Evolutionary conservation across 495 filamentous ascomycete genomes (phyloP), one percentile per base, ranked within the genome.

Genomic region (Penicillium arizonense): DNA sequence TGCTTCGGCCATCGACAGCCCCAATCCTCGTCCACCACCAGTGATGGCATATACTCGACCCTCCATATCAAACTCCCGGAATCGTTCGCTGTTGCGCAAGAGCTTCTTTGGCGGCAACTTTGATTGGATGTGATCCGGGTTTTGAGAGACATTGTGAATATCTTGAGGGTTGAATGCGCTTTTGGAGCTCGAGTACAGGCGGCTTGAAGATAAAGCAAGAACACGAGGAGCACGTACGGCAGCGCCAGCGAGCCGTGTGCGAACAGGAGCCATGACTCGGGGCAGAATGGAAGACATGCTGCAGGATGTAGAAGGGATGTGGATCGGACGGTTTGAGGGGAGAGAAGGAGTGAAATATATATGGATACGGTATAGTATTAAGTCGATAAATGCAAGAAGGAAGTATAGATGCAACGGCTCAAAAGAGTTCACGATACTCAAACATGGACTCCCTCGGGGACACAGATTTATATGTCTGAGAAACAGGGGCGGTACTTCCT

Each of bases 1-100:
- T 8, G 83, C 86, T 59, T 88, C 85, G 2, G 83, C 82, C 66
- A 89, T 79, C 4, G 79, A 75, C 6, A 90, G 69, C 8, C 87
- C 86, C 4, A 90, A 67, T 4, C 86, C 84, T 47, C 78, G 68
- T 26, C 77, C 84, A 18, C 83, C 84, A 20, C 84, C 85, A 0
- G 85, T 86, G 33, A 89, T 80, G 38, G 82, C 65, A 46, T 79
- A 82, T 23, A 87, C 82, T 28, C 82, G 75, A 30, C 73, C 79
- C 32, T 74, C 63, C 3, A 88, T 73, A 41, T 82, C 75, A 46
- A 86, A 86, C 47, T 81, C 72, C 44, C 69, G 53, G 58, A 75
- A 74, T 33, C 71, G 68, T 12, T 62, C 61, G 20, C 45, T 52
- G 47, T 59, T 69, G 41, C 47, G 49, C 43, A 56, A 39, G 16